phyloP scores from a whole-genome alignment of 257 asterid genomes.

The Cruciata laevipes region DNA sequence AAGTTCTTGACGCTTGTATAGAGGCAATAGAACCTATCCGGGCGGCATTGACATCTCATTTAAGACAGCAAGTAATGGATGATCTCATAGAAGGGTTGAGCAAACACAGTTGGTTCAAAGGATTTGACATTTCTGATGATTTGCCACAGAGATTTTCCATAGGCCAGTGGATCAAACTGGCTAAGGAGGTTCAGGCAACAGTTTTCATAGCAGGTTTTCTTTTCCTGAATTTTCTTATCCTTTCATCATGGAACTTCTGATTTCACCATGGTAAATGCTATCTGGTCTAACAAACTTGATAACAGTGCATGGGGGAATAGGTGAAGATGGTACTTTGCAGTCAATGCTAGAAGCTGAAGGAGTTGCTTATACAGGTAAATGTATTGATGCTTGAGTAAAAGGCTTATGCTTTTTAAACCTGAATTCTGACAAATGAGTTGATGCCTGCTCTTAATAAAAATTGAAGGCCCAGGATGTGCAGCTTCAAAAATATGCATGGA shows the following conservation, averaged over 20 bases:
- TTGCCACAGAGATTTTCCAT: slow-evolving; percentile 53
- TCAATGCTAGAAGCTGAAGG: slow-evolving; percentile 67
- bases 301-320: slow-evolving; percentile 90
- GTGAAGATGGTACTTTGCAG: slow-evolving; percentile 91
- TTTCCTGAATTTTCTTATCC: neutral
- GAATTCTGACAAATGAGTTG: slow-evolving; percentile 14
- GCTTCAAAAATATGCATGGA: slow-evolving; percentile 86
- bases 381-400: slow-evolving; percentile 1
- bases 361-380: slow-evolving; percentile 60
- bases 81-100: slow-evolving; percentile 63
- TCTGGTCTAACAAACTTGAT: slow-evolving; percentile 7
- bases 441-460: slow-evolving; percentile 20
- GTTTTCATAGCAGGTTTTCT: slow-evolving; percentile 75
- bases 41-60: slow-evolving; percentile 64
- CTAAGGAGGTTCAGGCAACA: slow-evolving; percentile 66
- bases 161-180: slow-evolving; percentile 71
- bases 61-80: slow-evolving; percentile 67
- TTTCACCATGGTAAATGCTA: neutral
- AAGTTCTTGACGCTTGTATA: slow-evolving; percentile 84
- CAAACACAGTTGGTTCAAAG: slow-evolving; percentile 61
- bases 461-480: slow-evolving; percentile 61
- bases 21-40: slow-evolving; percentile 75
- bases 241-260: no score
- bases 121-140: slow-evolving; percentile 75
- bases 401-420: neutral